These are phyloP conservation scores for Coniochaeta ligniaria DNA, from an alignment of 2,329 filamentous ascomycete genomes.

Conservation along the genomic window DNA sequence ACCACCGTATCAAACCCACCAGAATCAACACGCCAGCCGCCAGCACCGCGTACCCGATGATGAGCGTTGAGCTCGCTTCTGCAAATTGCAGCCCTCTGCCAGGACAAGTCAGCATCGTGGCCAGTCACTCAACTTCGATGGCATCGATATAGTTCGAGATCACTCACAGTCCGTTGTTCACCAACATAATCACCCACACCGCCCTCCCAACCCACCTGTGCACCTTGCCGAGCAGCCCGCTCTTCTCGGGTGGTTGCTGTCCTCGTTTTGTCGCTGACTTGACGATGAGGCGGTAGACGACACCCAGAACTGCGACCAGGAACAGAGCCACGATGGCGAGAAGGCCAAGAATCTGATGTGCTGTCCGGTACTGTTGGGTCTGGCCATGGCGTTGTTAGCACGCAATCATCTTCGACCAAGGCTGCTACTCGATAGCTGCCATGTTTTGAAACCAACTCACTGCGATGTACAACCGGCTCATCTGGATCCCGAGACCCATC, in stretches of 20 bases:
- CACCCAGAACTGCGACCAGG: slow-evolving; percentile 11
- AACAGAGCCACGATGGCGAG: slow-evolving; percentile 12
- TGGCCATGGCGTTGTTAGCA: neutral
- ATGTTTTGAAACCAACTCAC: slow-evolving; percentile 1
- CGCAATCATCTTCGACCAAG: neutral
- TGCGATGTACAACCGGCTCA: slow-evolving; percentile 12
- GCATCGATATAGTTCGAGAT: neutral
- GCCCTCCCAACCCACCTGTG: slow-evolving; percentile 14
- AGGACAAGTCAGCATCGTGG: neutral
- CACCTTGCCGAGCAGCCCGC: slow-evolving; percentile 5
- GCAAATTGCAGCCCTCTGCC: slow-evolving; percentile 15
- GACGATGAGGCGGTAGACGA: slow-evolving; percentile 8
- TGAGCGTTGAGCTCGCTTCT: slow-evolving; percentile 7
- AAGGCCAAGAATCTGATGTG: slow-evolving; percentile 17
- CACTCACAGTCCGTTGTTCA: slow-evolving; percentile 17
- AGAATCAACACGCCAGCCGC: slow-evolving; percentile 11
- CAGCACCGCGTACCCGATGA: slow-evolving; percentile 15
- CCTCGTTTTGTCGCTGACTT: slow-evolving; percentile 8
- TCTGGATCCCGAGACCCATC: slow-evolving; percentile 13
- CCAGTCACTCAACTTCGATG: neutral
- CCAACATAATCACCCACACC: slow-evolving; percentile 15
- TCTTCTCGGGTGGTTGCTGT: slow-evolving; percentile 8
- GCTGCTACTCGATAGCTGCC: neutral
- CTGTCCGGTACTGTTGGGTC: slow-evolving; percentile 14
- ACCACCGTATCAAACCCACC: slow-evolving; percentile 12